A percentile compares a stretch with the other conserved stretches of the same genome.
phyloP scores from a whole-genome alignment of 495 filamentous ascomycete genomes.

The Durotheca rogersii region DNA sequence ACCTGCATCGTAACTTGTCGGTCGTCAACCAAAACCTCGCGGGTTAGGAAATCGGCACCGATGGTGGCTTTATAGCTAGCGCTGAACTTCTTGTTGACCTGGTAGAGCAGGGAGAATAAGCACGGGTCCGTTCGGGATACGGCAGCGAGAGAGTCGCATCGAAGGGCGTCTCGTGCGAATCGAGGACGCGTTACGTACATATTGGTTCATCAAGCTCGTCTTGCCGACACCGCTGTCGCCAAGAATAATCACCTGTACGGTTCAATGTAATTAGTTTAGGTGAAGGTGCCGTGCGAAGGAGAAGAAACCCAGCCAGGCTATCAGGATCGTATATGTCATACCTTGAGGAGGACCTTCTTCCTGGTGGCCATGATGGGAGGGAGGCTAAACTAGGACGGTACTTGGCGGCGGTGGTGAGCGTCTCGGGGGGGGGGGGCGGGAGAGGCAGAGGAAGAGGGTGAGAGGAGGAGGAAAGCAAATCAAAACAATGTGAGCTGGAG shows the following conservation, averaged over 20 bases:
- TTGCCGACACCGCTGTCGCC: slow-evolving; percentile 98
- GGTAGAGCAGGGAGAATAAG: slow-evolving; percentile 13
- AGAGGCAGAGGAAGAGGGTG: no score
- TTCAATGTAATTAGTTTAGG: slow-evolving; percentile 9
- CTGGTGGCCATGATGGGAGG: slow-evolving; percentile 74
- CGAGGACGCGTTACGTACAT: slow-evolving; percentile 63
- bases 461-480: no score
- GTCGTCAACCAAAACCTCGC: slow-evolving; percentile 97
- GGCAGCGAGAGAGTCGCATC: slow-evolving; percentile 2
- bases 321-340: slow-evolving; percentile 38
- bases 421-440: no score
- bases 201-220: slow-evolving; percentile 99
- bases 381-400: slow-evolving; percentile 15
- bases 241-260: slow-evolving; percentile 88
- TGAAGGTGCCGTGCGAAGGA: background rate
- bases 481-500: no score
- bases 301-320: no score
- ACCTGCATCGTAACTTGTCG: slow-evolving; percentile 98
- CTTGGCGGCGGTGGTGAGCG: no score
- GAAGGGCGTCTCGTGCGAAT: slow-evolving; percentile 4
- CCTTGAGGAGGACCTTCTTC: slow-evolving; percentile 98
- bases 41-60: slow-evolving; percentile 97
- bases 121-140: background rate
- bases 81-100: slow-evolving; percentile 99
- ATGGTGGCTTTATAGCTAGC: slow-evolving; percentile 99